phyloP scores from a whole-genome alignment of 228 moss, liverwort and hornwort species.

The Sphagnum fallax region DNA sequence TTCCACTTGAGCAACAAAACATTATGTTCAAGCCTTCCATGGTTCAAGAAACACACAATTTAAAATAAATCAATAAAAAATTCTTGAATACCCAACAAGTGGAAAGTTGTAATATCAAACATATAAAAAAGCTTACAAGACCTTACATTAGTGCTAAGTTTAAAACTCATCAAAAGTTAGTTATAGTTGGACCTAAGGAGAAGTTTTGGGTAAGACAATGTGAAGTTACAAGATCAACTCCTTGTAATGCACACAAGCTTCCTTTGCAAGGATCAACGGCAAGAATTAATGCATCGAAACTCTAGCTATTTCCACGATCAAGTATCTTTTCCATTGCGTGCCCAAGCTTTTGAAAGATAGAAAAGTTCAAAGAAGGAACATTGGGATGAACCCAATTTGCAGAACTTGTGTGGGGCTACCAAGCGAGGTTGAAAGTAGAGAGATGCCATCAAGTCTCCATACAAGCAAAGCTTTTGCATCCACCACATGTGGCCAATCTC shows the following conservation, averaged over 20 bases:
- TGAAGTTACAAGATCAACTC: slow-evolving; percentile 13
- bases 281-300: slow-evolving; percentile 4
- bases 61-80: too few relatives aligned
- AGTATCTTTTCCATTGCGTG: neutral
- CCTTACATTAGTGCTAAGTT: too few relatives aligned
- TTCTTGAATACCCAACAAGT: too few relatives aligned
- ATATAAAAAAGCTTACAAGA: too few relatives aligned
- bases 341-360: neutral
- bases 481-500: slow-evolving; percentile 5
- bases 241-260: too few relatives aligned
- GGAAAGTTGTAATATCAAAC: too few relatives aligned
- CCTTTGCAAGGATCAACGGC: slow-evolving; percentile 10
- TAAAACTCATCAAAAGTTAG: too few relatives aligned
- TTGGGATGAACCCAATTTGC: neutral
- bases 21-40: too few relatives aligned
- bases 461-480: neutral
- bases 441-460: neutral
- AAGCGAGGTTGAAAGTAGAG: too few relatives aligned
- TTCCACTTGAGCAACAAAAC: too few relatives aligned
- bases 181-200: slow-evolving; percentile 23
- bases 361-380: neutral
- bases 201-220: slow-evolving; percentile 34
- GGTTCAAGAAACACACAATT: too few relatives aligned
- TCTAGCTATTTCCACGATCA: too few relatives aligned
- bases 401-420: neutral